Evolutionary conservation across 306 rosid genomes (phyloP).

Genomic region (Prosopis cineraria): DNA sequence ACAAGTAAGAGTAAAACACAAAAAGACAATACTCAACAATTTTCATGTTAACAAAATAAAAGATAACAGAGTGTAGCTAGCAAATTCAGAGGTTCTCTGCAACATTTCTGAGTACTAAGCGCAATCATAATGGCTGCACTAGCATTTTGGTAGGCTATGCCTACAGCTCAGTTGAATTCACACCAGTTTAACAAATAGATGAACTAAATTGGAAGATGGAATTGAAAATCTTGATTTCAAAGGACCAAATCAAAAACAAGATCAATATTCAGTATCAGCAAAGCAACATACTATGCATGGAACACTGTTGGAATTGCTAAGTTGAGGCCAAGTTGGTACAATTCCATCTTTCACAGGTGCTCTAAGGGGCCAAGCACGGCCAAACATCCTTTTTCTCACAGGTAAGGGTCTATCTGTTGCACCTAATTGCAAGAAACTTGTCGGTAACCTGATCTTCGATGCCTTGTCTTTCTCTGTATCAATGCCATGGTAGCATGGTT

Average conservation of each 20-base stretch:
- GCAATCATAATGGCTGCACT: background rate
- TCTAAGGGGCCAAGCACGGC: constrained; percentile 96
- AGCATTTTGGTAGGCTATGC: background rate
- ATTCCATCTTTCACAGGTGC: constrained; percentile 88
- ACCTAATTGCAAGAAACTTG: constrained; percentile 76
- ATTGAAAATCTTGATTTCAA: background rate
- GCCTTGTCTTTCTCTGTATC: constrained; percentile 35
- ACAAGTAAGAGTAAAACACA: background rate
- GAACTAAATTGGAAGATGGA: background rate
- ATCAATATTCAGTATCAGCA: background rate
- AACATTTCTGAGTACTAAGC: background rate
- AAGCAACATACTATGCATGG: constrained; percentile 82
- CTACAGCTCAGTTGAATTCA: background rate
- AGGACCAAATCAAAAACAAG: background rate
- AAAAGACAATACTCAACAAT: background rate
- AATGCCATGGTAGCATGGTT: constrained; percentile 80
- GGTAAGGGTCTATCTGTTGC: constrained; percentile 80
- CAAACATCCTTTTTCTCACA: constrained; percentile 91
- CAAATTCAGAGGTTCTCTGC: background rate
- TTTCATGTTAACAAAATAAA: background rate
- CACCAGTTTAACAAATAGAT: background rate
- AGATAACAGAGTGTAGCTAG: too few relatives aligned
- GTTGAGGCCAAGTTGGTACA: constrained; percentile 90
- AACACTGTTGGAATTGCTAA: constrained; percentile 41
- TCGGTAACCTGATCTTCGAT: constrained; percentile 50